A percentile compares a stretch with the other conserved stretches of the same genome.
Conservation (phyloP, 2,329 filamentous ascomycete species). For the Aspergillus floridensis region DNA sequence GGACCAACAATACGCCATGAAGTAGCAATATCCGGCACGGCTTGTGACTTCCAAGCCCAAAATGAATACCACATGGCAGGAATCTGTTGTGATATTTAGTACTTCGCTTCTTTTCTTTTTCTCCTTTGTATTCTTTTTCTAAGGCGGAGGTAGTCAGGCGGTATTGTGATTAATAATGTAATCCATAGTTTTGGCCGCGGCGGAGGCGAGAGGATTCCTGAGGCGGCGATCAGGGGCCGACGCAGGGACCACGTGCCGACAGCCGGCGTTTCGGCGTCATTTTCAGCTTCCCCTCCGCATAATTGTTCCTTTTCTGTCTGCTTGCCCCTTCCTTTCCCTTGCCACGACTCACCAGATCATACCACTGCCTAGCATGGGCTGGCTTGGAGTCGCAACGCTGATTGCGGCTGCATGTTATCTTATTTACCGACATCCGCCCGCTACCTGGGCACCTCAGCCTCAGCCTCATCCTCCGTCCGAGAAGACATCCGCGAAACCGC, state of each 20-base stretch:
- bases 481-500: slow-evolving; percentile 13
- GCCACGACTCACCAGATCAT: background rate
- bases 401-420: slow-evolving; percentile 41
- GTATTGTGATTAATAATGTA: background rate
- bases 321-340: background rate
- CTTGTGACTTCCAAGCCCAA: too few species aligned
- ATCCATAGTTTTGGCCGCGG: background rate
- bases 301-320: slow-evolving; percentile 3
- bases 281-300: background rate
- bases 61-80: too few species aligned
- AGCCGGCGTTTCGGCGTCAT: background rate
- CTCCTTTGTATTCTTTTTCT: background rate
- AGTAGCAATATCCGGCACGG: too few species aligned
- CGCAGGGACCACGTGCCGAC: background rate
- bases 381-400: slow-evolving; percentile 39
- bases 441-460: slow-evolving; percentile 31
- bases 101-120: too few species aligned
- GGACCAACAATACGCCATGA: too few species aligned
- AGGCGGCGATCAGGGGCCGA: background rate
- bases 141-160: background rate
- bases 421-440: slow-evolving; percentile 39
- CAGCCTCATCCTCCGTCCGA: slow-evolving; percentile 19
- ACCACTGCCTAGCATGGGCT: slow-evolving; percentile 38
- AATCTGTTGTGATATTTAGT: too few species aligned
- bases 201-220: background rate